Evolutionary conservation across 1,284 basidiomycete genomes (phyloP), one percentile per base, ranked within the genome.

Genomic region (Moesziomyces parantarcticus): DNA sequence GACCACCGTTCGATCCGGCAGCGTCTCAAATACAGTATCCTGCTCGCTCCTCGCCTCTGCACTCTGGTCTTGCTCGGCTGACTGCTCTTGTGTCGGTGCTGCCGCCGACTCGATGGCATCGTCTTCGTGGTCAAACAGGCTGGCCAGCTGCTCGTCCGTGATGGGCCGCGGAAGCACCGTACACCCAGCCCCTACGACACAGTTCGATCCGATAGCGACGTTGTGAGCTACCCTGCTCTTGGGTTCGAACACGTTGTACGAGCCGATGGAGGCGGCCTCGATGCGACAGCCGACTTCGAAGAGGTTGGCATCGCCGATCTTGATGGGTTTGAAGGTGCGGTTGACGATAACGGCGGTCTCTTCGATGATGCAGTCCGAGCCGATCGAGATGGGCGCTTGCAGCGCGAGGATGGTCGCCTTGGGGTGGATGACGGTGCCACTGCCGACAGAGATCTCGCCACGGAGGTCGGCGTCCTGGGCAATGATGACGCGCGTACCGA

Each of bases 241-340:
- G 0, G 92, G 91, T 44, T 91, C 91, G 58, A 98, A 88, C 1
- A 91, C 92, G 85, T 97, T 97, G 84, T 87, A 88, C 78, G 90
- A 88, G 11, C 95, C 95, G 47, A 97, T 88, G 5, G 88, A 87
- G 1, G 91, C 90, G 13, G 89, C 91, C 85, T 97, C 94, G 49
- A 97, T 88, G 92, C 93, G 90, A 84, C 91, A 93, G 11, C 91
- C 92, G 50, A 96, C 93, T 85, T 97, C 93, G 81, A 99, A 96
- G 52, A 94, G 86, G 83, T 97, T 98, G 60, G 91, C 89, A 80
- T 95, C 90, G 13, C 96, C 96, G 51, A 99, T 93, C 20, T 89
- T 87, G 90, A 97, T 92, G n/a, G 91, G 43, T 13, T 42, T 43
- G 1, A 40, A 40, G 43, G 47, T 48, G 88, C 91, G 87, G 83